These are phyloP conservation scores for Cytospora piceae DNA, from an alignment of 2,329 filamentous ascomycete species.

Conservation along the genomic window DNA sequence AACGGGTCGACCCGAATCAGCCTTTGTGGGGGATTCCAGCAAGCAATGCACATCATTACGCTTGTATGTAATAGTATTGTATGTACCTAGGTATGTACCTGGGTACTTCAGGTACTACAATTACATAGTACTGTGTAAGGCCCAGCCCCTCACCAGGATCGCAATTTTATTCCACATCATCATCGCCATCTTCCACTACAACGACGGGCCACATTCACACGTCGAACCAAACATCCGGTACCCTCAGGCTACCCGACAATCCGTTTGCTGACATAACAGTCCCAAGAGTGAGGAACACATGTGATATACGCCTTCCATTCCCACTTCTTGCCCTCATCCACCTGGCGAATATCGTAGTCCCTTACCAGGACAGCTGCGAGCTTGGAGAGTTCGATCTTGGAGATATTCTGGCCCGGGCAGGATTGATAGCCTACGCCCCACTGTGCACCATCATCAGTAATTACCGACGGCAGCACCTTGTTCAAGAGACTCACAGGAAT, in stretches of 20 bases:
- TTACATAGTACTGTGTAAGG: too few relatives aligned
- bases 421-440: slow-evolving; percentile 14
- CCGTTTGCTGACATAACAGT: too few relatives aligned
- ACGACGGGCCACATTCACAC: too few relatives aligned
- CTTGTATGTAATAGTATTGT: not conserved
- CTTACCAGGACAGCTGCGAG: slow-evolving; percentile 9
- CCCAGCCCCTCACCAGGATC: too few relatives aligned
- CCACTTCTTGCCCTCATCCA: slow-evolving; percentile 35
- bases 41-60: not conserved
- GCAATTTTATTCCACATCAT: too few relatives aligned
- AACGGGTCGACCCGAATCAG: slow-evolving; percentile 21
- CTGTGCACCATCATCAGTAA: not conserved
- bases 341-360: slow-evolving; percentile 32
- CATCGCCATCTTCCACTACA: too few relatives aligned
- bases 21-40: slow-evolving; percentile 14
- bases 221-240: too few relatives aligned
- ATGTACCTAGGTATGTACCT: too few relatives aligned
- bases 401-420: slow-evolving; percentile 13
- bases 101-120: too few relatives aligned
- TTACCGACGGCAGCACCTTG: not conserved
- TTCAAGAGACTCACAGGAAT: slow-evolving; percentile 31
- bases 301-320: slow-evolving; percentile 36
- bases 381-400: slow-evolving; percentile 17
- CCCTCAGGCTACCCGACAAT: too few relatives aligned
- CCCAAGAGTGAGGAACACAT: slow-evolving; percentile 34